Base-by-base conservation (phyloP, 2,329 filamentous ascomycete species). In the Stagonosporopsis vannaccii region DNA sequence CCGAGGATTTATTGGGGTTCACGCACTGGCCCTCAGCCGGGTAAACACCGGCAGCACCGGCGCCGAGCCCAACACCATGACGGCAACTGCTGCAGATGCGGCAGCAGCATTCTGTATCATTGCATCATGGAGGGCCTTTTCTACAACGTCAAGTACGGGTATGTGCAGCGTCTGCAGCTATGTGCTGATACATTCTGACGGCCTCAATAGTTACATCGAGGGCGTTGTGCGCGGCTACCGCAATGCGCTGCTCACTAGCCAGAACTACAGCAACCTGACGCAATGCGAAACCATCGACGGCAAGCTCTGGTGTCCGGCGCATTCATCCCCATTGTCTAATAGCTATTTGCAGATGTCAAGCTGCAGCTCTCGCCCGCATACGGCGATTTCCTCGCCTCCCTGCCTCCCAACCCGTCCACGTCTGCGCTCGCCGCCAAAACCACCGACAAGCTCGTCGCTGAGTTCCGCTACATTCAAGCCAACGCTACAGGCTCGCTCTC, bases 231-330 rank as follows among this genome's bases (percentile, higher is more conserved):
- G 95, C 72, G 95, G 95, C 63, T 99, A 98, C 81, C 90, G 94
- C 75, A 99, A 98, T 80, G 86, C 89, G 72, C 89, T 99, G 62
- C 86, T 99, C 74, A 98, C 90, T 52, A 82, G 89, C 77, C 84
- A 91, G 75, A 96, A 94, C 82, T 99, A 99, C 82, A 88, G 85
- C 81, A 99, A 98, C 82, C 80, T 98, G 79, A 96, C 90, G 61
- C 94, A 98, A 85, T 98, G 94, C 86, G 94, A 98, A 81, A 97
- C 88, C 45, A 94, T 98, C 70, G 94, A 98, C 80, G 94, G 94
- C 95, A 79, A 68, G 83, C 67, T 55, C 41, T 28, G 45, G 20
- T 45, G 35, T 12, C 44, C 17, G 32, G 46, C 26, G 41, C 33
- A 15, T 50, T 12, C 23, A 11, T 43, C 11, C 35, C 2, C n/a